phyloP scores from a whole-genome alignment of 176 grass and related monocot genomes.

The Lolium rigidum region DNA sequence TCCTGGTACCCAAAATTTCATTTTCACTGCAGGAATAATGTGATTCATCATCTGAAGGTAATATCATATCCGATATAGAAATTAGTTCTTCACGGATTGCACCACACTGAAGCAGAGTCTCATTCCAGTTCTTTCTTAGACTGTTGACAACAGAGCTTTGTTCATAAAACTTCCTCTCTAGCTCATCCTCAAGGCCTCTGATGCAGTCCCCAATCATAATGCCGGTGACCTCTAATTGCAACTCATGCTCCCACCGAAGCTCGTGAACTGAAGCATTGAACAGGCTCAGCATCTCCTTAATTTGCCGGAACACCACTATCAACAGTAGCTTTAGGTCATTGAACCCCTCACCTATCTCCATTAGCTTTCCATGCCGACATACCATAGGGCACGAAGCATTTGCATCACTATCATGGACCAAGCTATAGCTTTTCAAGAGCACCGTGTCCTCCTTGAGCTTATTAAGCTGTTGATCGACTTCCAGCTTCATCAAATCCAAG shows the following conservation, averaged over 20 bases:
- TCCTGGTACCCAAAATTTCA: slow-evolving; percentile 62
- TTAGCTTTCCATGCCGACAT: slow-evolving; percentile 35
- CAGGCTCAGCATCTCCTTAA: slow-evolving; percentile 57
- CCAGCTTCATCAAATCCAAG: slow-evolving; percentile 55
- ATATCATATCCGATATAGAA: slow-evolving; percentile 63
- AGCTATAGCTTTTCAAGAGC: slow-evolving; percentile 38
- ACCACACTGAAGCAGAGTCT: slow-evolving; percentile 64
- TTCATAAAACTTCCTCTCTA: slow-evolving; percentile 70
- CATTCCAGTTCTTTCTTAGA: slow-evolving; percentile 70
- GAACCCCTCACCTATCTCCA: slow-evolving; percentile 66
- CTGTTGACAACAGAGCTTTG: slow-evolving; percentile 60
- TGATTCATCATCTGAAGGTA: slow-evolving; percentile 60
- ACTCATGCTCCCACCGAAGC: slow-evolving; percentile 69
- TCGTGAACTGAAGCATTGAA: slow-evolving; percentile 57
- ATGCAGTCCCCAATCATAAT: slow-evolving; percentile 74
- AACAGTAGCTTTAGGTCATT: slow-evolving; percentile 59
- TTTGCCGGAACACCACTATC: slow-evolving; percentile 65
- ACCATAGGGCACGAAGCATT: slow-evolving; percentile 22
- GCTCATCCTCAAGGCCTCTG: slow-evolving; percentile 66
- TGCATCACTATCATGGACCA: slow-evolving; percentile 20
- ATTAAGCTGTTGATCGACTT: slow-evolving; percentile 63
- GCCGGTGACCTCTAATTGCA: slow-evolving; percentile 77
- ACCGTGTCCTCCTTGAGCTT: slow-evolving; percentile 63
- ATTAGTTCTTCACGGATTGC: slow-evolving; percentile 74
- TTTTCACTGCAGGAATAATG: slow-evolving; percentile 35